Evolutionary conservation across 768 basidiomycete species (phyloP).

Genomic region (Tylopilus felleus): DNA sequence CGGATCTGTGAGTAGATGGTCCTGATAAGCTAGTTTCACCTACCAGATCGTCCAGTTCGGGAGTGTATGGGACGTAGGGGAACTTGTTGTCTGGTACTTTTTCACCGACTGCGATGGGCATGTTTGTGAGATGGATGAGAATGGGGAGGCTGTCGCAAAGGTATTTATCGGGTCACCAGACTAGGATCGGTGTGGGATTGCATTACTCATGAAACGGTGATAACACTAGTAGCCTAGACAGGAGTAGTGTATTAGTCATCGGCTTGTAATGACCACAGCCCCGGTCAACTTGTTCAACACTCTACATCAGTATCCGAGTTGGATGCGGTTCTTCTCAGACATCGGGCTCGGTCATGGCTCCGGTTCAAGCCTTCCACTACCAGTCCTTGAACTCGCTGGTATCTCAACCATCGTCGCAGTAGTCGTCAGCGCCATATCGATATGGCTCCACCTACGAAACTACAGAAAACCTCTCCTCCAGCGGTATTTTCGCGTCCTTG

Average conservation of each 20-base stretch:
- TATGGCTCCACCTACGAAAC: conserved; percentile 79
- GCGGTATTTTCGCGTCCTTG: conserved; percentile 42
- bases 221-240: too few relatives aligned
- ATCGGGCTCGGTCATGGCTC: conserved; percentile 39
- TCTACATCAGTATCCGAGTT: too few relatives aligned
- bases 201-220: background rate
- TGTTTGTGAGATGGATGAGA: background rate
- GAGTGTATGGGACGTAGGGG: conserved; percentile 54
- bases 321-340: conserved; percentile 15
- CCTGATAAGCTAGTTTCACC: conserved; percentile 24
- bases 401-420: conserved; percentile 68
- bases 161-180: background rate
- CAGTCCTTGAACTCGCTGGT: conserved; percentile 61
- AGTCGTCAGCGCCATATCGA: conserved; percentile 66
- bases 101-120: conserved; percentile 49
- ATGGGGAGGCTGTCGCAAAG: too few relatives aligned
- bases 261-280: too few relatives aligned
- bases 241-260: conserved; percentile 6
- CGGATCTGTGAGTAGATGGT: background rate
- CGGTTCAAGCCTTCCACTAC: conserved; percentile 56
- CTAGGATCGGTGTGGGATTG: background rate
- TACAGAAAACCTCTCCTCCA: conserved; percentile 81
- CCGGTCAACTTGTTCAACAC: background rate
- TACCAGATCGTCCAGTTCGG: conserved; percentile 60
- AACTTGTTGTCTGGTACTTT: conserved; percentile 46